Base-by-base conservation (phyloP, 331 rosid genomes). In the Ulmus americana region DNA sequence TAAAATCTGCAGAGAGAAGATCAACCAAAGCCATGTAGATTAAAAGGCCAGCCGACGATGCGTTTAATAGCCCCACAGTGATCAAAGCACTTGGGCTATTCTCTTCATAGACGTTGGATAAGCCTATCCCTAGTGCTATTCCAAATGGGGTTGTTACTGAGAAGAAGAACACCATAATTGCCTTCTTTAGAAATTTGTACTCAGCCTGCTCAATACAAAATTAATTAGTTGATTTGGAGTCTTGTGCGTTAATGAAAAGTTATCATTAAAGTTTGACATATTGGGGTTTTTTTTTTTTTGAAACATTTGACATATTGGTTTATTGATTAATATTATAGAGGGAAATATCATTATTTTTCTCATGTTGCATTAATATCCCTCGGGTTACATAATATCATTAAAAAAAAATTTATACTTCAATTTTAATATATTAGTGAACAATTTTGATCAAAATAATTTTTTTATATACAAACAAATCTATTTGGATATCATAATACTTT, bases 1-100 rank as follows among this genome's bases (percentile, higher is more conserved):
- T 84, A 64, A 88, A 88, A 49, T 85, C 95, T 0, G 95, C 82
- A 20, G 91, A 49, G 5, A 85, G 89, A n/a, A 88, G 84, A 22
- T 86, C 90, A 53, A 86, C 90, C 64, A 88, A 53, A 54, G 90
- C 90, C 95, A 86, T 88, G 78, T 88, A 88, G 72, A 88, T 84
- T 45, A 85, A 50, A 58, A 88, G 85, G 12, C 96, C 90, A n/a
- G 90, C 90, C 0, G 96, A 88, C 0, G 95, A 86, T 10, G 84
- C 95, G 72, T 88, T 86, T 0, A 88, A 87, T 45, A 86, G 40
- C 15, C 96, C 96, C 2, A 88, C 87, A 0, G 85, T 76, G 60
- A 86, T 64, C 6, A 82, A 59, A 3, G 95, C 79, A 45, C 51
- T 71, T 0, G 95, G 83, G 57, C 95, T 88, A 16, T 86, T 86